Conservation (phyloP, 2,329 filamentous ascomycete species). For the Sphaerulina musiva region DNA sequence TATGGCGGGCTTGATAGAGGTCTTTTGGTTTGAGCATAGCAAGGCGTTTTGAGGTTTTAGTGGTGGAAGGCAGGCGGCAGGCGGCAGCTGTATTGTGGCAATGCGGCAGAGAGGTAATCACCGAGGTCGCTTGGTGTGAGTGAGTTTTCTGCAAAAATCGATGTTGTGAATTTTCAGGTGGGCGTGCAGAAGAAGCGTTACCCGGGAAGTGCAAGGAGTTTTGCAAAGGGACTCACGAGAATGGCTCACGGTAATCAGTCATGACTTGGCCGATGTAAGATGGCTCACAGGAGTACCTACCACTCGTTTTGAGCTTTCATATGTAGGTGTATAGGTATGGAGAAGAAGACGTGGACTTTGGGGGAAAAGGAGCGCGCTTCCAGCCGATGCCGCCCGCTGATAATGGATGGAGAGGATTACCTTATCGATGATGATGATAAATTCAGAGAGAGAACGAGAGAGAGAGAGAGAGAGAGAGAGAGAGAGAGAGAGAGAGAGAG, state of each 20-base stretch:
- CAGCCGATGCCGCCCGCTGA: background rate
- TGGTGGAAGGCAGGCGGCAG: background rate
- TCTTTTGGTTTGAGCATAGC: slow-evolving; percentile 13
- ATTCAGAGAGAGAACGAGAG: too few species aligned
- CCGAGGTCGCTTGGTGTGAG: background rate
- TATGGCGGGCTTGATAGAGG: slow-evolving; percentile 5
- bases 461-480: too few species aligned
- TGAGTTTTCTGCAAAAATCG: background rate
- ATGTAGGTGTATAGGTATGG: background rate
- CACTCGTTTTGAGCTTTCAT: background rate
- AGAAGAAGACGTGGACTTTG: background rate
- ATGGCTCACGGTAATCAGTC: slow-evolving; percentile 1
- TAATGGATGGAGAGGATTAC: background rate
- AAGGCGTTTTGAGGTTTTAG: slow-evolving; percentile 11
- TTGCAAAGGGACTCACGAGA: background rate
- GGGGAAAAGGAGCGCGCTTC: background rate
- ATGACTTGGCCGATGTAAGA: background rate
- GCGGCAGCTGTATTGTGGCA: background rate
- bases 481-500: too few species aligned
- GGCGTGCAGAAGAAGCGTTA: background rate
- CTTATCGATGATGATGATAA: too few species aligned
- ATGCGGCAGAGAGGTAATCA: background rate
- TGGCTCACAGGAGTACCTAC: background rate
- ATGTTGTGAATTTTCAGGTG: background rate
- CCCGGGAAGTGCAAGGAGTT: background rate